Base-by-base conservation (phyloP, 345 rosid species). In the Excoecaria cochinchinensis region DNA sequence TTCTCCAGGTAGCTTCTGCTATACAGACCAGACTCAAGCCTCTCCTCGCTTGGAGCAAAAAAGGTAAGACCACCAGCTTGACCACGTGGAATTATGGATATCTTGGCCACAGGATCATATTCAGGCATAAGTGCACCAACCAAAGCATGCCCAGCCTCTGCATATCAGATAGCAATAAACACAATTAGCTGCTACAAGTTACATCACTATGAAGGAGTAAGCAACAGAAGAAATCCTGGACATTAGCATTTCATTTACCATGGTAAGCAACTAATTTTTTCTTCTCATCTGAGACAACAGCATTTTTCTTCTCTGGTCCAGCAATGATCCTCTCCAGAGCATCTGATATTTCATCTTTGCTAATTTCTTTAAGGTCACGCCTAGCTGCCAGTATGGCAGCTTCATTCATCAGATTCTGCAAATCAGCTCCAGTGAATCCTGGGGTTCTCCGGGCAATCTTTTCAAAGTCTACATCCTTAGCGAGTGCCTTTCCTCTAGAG, bases 41-140 rank as follows among this genome's bases (percentile, higher is more conserved):
- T 89, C 83, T 95, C 99, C 80, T 95, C 98, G 24, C 99, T 95
- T 16, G 98, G 99, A 40, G 98, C 97, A 8, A 91, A 93, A 68
- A 93, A 93, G 52, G 99, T 95, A 60, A 95, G 98, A 44, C 98
- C 98, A 55, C 99, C 99, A 62, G 98, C 98, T 85, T 95, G 97
- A 58, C 98, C 98, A 77, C 97, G 97, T 25, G 98, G 98, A 82
- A 95, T 95, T 74, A 92, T 92, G 1, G 99, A 95, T 65, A 95
- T 90, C 87, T 95, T 95, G 65, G 98, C 98, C 5, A 95, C 98
- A 0, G 97, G 93, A 82, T 95, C 99, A 61, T 95, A 95, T 64
- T 95, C 98, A 4, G 98, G 98, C 98, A 95, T 95, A 58, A 95
- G 86, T 9, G 98, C 97, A 72, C 99, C 98, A 57, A 92, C 99